These are phyloP conservation scores for Rhododendron ovatum DNA, from an alignment of 148 eudicot genomes.

Conservation along the genomic window DNA sequence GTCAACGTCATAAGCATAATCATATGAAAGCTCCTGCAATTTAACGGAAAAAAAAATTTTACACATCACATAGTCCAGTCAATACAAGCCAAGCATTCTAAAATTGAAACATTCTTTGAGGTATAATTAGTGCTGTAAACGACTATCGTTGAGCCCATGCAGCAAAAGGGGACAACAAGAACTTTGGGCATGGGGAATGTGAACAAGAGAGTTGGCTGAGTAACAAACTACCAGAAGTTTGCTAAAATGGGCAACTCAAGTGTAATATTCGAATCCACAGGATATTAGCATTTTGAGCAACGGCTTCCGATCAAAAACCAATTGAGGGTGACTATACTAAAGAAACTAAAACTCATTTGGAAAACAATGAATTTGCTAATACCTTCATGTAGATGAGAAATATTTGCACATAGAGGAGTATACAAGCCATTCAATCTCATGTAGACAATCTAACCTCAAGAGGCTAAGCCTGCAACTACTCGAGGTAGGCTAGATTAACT, in stretches of 20 bases:
- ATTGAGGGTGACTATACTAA: background rate
- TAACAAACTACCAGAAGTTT: too few relatives aligned
- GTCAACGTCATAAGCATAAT: slow-evolving; percentile 62
- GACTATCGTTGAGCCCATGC: too few relatives aligned
- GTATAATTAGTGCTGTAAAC: background rate
- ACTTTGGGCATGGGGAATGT: background rate
- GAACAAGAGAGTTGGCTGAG: background rate
- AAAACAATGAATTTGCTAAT: background rate
- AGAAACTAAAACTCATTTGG: background rate
- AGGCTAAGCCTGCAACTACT: background rate
- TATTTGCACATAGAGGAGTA: background rate
- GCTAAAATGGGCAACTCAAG: background rate
- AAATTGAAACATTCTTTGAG: background rate
- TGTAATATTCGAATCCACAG: background rate
- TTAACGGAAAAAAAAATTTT: background rate
- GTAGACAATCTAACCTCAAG: background rate
- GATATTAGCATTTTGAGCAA: background rate
- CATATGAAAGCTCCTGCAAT: slow-evolving; percentile 70
- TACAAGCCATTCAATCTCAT: background rate
- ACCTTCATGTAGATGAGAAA: background rate
- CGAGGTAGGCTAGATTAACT: background rate
- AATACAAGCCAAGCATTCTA: background rate
- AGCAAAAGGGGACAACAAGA: background rate
- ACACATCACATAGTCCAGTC: background rate
- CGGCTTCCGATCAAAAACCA: background rate